phyloP scores from a whole-genome alignment of 1,284 basidiomycete genomes.

The Laetiporus sulphureus region DNA sequence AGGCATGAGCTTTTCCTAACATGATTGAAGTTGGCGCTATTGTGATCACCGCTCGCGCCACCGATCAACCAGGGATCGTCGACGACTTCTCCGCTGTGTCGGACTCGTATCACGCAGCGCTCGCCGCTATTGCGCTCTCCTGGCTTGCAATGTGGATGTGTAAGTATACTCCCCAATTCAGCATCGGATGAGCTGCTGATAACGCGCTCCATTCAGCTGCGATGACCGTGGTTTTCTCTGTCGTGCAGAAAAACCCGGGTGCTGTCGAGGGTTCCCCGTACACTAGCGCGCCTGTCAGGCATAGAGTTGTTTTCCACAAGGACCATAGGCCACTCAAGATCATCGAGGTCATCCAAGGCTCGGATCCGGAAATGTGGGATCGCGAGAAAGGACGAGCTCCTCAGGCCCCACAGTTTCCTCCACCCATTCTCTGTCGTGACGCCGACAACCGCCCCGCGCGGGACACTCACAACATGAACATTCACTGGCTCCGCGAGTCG shows the following conservation, averaged over 20 bases:
- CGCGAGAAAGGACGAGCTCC: conserved; percentile 6
- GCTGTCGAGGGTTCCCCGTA: not conserved
- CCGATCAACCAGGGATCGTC: conserved; percentile 1
- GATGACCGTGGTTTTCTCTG: not conserved
- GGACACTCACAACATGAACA: conserved; percentile 13
- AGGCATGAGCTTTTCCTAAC: not conserved
- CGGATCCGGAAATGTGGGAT: conserved; percentile 12
- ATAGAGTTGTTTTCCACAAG: conserved; percentile 7
- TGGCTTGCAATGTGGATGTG: conserved; percentile 2
- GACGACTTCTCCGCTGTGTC: conserved; percentile 5
- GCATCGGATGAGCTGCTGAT: not conserved
- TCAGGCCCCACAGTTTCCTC: conserved; percentile 4
- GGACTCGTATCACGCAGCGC: not conserved
- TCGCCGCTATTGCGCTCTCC: not conserved
- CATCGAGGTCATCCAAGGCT: conserved; percentile 14
- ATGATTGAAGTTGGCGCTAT: conserved; percentile 1
- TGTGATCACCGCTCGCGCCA: conserved; percentile 3
- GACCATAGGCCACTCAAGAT: conserved; percentile 13
- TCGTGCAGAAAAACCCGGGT: conserved; percentile 1
- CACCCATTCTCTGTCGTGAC: no score
- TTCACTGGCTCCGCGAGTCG: conserved; percentile 14
- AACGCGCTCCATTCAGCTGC: not conserved
- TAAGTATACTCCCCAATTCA: not conserved
- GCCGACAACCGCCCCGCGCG: no score
- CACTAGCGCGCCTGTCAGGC: not conserved